phyloP scores from a whole-genome alignment of 2,329 filamentous ascomycete genomes.

The Talaromyces rugulosus region DNA sequence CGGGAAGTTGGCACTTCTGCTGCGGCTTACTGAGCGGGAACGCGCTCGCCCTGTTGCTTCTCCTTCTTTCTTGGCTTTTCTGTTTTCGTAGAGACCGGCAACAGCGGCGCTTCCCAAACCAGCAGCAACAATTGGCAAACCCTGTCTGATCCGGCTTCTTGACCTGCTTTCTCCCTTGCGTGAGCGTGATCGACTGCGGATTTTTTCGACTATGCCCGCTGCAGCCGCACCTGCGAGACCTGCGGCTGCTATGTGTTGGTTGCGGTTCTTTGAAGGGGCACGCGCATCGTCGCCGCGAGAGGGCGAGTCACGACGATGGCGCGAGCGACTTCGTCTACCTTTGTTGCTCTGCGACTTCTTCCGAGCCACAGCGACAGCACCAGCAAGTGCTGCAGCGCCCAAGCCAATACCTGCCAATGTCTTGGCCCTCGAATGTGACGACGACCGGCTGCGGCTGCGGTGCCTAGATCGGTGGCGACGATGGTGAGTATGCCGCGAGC shows the following conservation, averaged over 20 bases:
- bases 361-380: conserved; percentile 54
- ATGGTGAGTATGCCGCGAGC: conserved; percentile 26
- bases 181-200: conserved; percentile 55
- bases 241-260: conserved; percentile 57
- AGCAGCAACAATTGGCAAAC: conserved; percentile 57
- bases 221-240: conserved; percentile 60
- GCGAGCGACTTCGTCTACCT: conserved; percentile 46
- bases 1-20: conserved; percentile 36
- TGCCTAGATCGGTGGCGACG: conserved; percentile 29
- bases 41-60: conserved; percentile 36
- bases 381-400: conserved; percentile 57
- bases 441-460: conserved; percentile 39
- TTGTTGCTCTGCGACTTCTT: conserved; percentile 51
- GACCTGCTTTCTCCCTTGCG: conserved; percentile 49
- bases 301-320: conserved; percentile 35
- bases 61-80: conserved; percentile 57
- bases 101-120: conserved; percentile 59
- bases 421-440: conserved; percentile 47
- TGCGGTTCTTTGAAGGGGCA: conserved; percentile 40
- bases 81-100: conserved; percentile 60
- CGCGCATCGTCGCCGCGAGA: conserved; percentile 30
- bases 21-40: conserved; percentile 37
- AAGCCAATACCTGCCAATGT: conserved; percentile 50
- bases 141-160: conserved; percentile 52
- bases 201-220: conserved; percentile 56